A percentile compares a stretch with the other conserved stretches of the same genome.
Conservation (phyloP, 352 stramenopile genomes). For the Phytophthora sojae region DNA sequence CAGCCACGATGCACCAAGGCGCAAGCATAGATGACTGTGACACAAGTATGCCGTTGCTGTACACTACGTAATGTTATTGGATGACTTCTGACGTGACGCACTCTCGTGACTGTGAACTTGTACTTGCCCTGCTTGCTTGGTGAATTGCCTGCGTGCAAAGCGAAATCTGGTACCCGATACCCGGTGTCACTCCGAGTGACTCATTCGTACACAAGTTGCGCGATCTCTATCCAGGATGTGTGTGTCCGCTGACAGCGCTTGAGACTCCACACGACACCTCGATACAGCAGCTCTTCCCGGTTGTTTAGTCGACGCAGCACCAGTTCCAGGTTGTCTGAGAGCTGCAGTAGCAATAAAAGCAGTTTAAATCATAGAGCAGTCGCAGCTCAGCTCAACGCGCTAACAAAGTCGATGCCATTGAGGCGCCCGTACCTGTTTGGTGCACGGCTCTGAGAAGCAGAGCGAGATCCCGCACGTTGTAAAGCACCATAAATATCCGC, state of each 20-base stretch:
- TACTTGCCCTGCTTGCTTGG: slow-evolving; percentile 14
- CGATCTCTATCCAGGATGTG: slow-evolving; percentile 80
- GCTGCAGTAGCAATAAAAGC: slow-evolving; percentile 34
- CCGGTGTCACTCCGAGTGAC: neutral
- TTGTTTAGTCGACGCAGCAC: slow-evolving; percentile 74
- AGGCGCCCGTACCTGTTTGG: slow-evolving; percentile 53
- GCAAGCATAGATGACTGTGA: slow-evolving; percentile 14
- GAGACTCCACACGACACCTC: slow-evolving; percentile 69
- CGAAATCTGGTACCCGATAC: slow-evolving; percentile 11
- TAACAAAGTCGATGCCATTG: neutral
- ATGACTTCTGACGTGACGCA: slow-evolving; percentile 28
- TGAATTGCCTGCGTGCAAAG: slow-evolving; percentile 4
- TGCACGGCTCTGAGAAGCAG: slow-evolving; percentile 69
- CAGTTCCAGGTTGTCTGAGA: slow-evolving; percentile 68
- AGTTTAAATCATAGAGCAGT: neutral
- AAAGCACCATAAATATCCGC: slow-evolving; percentile 75
- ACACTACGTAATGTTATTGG: slow-evolving; percentile 45
- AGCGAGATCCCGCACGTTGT: slow-evolving; percentile 68
- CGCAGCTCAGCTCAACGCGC: neutral
- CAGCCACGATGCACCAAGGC: slow-evolving; percentile 4
- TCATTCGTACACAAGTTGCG: slow-evolving; percentile 70
- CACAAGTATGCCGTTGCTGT: slow-evolving; percentile 26
- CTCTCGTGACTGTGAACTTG: slow-evolving; percentile 11
- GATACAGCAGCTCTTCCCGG: slow-evolving; percentile 74
- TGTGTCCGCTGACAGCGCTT: slow-evolving; percentile 52